Base-by-base conservation (phyloP, 2,329 filamentous ascomycete genomes). In the Didymella pinodella region DNA sequence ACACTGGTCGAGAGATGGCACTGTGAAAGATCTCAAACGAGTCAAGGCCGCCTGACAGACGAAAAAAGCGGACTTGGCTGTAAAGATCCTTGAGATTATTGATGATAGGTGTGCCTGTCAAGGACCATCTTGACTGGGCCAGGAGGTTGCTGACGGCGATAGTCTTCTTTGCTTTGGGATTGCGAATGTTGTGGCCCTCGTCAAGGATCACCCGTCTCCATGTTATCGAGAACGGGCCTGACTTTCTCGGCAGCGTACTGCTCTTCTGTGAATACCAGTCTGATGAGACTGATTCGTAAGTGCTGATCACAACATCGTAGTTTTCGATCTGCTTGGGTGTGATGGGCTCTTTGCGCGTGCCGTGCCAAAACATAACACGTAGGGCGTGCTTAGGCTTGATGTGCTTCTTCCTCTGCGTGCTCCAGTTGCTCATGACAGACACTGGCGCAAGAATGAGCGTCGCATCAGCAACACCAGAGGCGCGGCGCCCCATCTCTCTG, bases 351-450 rank as follows among this genome's bases (percentile, higher is more conserved):
- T 85, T 82, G 65, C 83, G 79, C 65, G 79, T 73, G 0, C 90
- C 90, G 70, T 97, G 91, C 71, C 94, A 95, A 31, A 89, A 87
- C 67, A 92, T 82, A 4, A 95, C 83, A 10, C 83, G 86, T 7
- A 92, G 86, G 1, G 81, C 78, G 54, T 86, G 78, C n/a, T 89
- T 84, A 5, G 82, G 75, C 36, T 86, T 84, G 45, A 94, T 84
- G 69, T 97, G 93, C 36, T 85, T 83, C 62, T 85, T 81, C 53
- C 94, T 90, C 75, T 96, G 92, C 53, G 89, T 87, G 66, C 86
- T 87, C 93, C 93, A 97, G 67, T 96, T 96, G 70, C 89, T 93
- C 90, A 96, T 93, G 20, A 96, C 92, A 50, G 89, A 89, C 6
- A 96, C 85, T 0, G 93, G 93, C 0, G 91, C 88, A 54, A 96